Evolutionary conservation across 768 basidiomycete species (phyloP), one percentile per base, ranked within the genome.

Genomic region (Mycena chlorophos): DNA sequence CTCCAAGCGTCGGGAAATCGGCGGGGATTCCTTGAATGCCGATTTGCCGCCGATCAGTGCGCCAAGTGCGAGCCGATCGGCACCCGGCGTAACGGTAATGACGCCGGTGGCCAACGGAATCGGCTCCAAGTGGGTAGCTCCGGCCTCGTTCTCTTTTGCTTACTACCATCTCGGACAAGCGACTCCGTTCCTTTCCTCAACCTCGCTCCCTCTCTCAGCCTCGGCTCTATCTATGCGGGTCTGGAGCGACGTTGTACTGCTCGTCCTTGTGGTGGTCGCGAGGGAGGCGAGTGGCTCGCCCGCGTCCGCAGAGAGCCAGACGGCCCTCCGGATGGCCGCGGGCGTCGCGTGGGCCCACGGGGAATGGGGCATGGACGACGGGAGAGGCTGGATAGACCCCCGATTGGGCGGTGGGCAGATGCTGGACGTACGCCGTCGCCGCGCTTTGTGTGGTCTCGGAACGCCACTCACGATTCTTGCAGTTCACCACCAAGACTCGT

Each of bases 361-460:
- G 40, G 22, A 8, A 34, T 34, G 8, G 45, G 45, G 4, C 4
- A 28, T 25, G 6, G 23, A 28, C 45, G 45, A 19, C 10, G 31
- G 31, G 10, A 17, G 31, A 8, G 31, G 31, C 14, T 83, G 79
- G 79, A 67, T 74, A 47, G 91, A 94, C 69, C 92, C 92, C 19
- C 78, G 91, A 40, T 56, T 80, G 23, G 79, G 82, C 49, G 91
- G 91, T 17, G 91, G 91, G 3, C 79, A 79, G 22, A 77, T 91
- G 56, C 71, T 94, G 38, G 91, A 94, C 66, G 91, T 93, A 63
- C 66, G 85, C 63, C 19, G 14, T 14, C n/a, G 20, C 3, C 25
- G 5, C 22, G 39, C 6, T 22, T 42, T 19, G 13, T 29, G 16
- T n/a, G 29, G 23, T 28, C 22, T 37, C 48, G 42, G 12, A 46